A percentile compares a stretch with the other conserved stretches of the same genome.
These are phyloP conservation scores for Silene conica DNA, from an alignment of 148 eudicot species.

Conservation along the genomic window DNA sequence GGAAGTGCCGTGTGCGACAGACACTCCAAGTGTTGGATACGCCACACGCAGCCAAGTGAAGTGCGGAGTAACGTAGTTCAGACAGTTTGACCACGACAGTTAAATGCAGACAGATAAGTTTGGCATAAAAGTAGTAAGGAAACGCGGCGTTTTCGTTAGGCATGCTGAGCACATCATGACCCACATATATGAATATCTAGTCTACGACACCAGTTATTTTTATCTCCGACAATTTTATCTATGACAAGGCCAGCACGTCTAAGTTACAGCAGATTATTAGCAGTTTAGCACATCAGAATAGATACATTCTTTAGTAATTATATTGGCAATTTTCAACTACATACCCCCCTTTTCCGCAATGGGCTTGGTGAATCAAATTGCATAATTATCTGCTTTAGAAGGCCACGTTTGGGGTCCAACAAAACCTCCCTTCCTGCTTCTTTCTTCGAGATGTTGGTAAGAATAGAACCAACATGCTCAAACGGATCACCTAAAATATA, in stretches of 20 bases:
- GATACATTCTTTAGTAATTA: neutral
- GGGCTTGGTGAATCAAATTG: constrained; percentile 78
- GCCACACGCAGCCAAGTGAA: too few species aligned
- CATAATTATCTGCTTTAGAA: constrained; percentile 78
- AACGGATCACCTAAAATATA: constrained; percentile 70
- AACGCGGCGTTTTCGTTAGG: too few species aligned
- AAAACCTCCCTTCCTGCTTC: constrained; percentile 79
- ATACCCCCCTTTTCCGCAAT: constrained; percentile 85
- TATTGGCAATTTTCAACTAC: constrained; percentile 8
- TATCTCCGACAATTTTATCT: too few species aligned
- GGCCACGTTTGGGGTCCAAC: constrained; percentile 83
- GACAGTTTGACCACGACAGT: neutral
- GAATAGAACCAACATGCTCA: constrained; percentile 91
- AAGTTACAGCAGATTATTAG: neutral
- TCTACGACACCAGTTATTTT: too few species aligned
- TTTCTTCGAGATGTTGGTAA: constrained; percentile 76
- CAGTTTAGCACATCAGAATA: neutral
- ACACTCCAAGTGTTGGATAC: too few species aligned
- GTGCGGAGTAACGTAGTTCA: neutral
- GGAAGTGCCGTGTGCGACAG: too few species aligned
- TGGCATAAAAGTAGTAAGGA: too few species aligned
- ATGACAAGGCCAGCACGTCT: too few species aligned
- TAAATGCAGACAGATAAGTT: neutral
- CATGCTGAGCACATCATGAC: too few species aligned
- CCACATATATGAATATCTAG: too few species aligned